Evolutionary conservation across 441 rosid species (phyloP).

Genomic region (Populus tomentosa): DNA sequence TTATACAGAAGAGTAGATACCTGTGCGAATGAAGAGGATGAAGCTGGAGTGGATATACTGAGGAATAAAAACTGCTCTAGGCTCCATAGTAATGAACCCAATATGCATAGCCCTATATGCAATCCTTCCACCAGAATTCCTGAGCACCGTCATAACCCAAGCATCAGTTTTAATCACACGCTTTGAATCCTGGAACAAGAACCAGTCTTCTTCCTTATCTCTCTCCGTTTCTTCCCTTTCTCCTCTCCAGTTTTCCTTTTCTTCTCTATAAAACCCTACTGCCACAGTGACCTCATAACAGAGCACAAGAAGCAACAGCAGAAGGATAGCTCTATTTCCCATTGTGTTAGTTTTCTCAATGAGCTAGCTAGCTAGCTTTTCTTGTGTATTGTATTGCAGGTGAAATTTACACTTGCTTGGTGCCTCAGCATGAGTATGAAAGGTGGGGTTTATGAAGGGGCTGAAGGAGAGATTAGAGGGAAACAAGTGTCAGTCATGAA

Average conservation of each 20-base stretch:
- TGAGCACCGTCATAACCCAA: slow-evolving; percentile 62
- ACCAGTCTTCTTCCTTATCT: slow-evolving; percentile 19
- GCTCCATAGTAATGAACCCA: slow-evolving; percentile 86
- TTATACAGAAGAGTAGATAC: slow-evolving; percentile 19
- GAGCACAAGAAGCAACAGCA: slow-evolving; percentile 22
- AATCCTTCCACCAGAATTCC: slow-evolving; percentile 37
- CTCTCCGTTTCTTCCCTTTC: neutral
- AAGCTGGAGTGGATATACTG: slow-evolving; percentile 70
- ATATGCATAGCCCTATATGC: slow-evolving; percentile 52
- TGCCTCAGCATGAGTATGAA: neutral
- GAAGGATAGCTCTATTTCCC: slow-evolving; percentile 22
- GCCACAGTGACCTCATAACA: slow-evolving; percentile 23
- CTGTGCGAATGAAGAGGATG: slow-evolving; percentile 61
- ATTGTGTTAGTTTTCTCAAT: neutral
- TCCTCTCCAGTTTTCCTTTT: slow-evolving; percentile 3
- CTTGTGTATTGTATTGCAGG: neutral
- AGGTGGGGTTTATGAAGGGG: slow-evolving; percentile 25
- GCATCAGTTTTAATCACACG: slow-evolving; percentile 69
- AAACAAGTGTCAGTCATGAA: slow-evolving; percentile 39
- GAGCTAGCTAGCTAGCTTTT: neutral
- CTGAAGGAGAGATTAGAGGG: slow-evolving; percentile 2
- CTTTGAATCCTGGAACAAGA: slow-evolving; percentile 50
- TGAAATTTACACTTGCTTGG: neutral
- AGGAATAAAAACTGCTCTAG: slow-evolving; percentile 65
- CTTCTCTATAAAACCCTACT: slow-evolving; percentile 15